Evolutionary conservation across 2,329 filamentous ascomycete genomes (phyloP).

Genomic region (Alternaria sp.): DNA sequence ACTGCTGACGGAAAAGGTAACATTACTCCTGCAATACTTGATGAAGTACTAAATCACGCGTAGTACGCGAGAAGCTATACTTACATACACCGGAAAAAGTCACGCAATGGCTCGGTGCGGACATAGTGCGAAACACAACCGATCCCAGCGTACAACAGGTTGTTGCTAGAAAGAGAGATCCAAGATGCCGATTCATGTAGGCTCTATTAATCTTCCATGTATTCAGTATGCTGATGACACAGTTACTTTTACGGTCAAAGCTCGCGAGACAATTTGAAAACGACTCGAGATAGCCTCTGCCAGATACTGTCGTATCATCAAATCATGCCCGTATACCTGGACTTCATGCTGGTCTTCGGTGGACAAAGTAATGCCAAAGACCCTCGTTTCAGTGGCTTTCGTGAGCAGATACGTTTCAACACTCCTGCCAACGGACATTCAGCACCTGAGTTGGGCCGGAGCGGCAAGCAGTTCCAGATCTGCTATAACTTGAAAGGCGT

Average conservation of each 20-base stretch:
- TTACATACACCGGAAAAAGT: constrained; percentile 22
- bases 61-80: constrained; percentile 20
- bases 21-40: background rate
- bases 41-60: background rate
- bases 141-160: constrained; percentile 8
- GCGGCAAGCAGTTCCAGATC: constrained; percentile 50
- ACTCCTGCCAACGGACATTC: constrained; percentile 16
- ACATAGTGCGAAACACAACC: background rate
- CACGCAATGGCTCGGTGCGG: constrained; percentile 21
- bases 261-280: constrained; percentile 28
- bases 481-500: constrained; percentile 50
- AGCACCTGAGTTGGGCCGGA: constrained; percentile 41
- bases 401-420: constrained; percentile 41
- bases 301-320: constrained; percentile 46
- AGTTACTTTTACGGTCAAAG: constrained; percentile 32
- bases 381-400: constrained; percentile 51
- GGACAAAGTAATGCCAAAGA: constrained; percentile 41
- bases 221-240: background rate
- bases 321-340: constrained; percentile 54
- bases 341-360: constrained; percentile 54
- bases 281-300: constrained; percentile 25
- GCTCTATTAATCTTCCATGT: background rate
- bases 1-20: constrained; percentile 24
- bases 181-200: constrained; percentile 39
- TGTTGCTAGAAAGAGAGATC: constrained; percentile 24